Evolutionary conservation across 2,329 filamentous ascomycete species (phyloP).

Genomic region (Biscogniauxia sp.): DNA sequence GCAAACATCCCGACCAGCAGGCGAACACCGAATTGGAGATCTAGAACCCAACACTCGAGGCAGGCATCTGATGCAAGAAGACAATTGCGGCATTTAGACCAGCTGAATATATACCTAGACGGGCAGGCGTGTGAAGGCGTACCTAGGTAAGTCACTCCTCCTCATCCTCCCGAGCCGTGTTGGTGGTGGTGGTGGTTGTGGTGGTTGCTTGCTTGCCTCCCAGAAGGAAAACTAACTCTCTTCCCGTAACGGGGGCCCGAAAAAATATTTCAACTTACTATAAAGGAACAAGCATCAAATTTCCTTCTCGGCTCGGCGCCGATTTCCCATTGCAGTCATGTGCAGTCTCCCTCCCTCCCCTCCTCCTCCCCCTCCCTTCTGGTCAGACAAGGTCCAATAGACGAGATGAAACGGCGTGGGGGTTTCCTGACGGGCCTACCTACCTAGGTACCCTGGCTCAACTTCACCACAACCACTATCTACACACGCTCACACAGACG

Average conservation of each 20-base stretch:
- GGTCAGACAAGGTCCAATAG: constrained; percentile 17
- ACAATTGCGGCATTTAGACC: constrained; percentile 19
- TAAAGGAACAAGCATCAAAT: constrained; percentile 6
- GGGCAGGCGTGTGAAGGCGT: constrained; percentile 3
- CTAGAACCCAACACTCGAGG: constrained; percentile 18
- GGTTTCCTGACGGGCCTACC: constrained; percentile 17
- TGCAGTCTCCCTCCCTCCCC: constrained; percentile 4
- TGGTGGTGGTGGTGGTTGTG: no score
- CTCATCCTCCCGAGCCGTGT: no score
- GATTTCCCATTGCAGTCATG: constrained; percentile 23
- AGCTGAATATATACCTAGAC: neutral
- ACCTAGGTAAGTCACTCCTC: no score
- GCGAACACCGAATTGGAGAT: constrained; percentile 4
- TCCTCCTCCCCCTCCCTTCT: neutral
- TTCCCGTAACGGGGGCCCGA: neutral
- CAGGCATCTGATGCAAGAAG: constrained; percentile 18
- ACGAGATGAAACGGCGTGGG: constrained; percentile 23
- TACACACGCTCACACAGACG: neutral
- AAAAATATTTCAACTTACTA: neutral
- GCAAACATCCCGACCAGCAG: neutral
- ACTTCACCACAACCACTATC: neutral
- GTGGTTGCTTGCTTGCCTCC: neutral
- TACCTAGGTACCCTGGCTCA: constrained; percentile 14
- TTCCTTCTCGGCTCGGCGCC: constrained; percentile 10
- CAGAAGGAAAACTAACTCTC: neutral